Percentiles rank a stretch among this genome's conserved stretches.
Conservation (phyloP, 31 red algal species). For the Pterothamnion heteromorphum region DNA sequence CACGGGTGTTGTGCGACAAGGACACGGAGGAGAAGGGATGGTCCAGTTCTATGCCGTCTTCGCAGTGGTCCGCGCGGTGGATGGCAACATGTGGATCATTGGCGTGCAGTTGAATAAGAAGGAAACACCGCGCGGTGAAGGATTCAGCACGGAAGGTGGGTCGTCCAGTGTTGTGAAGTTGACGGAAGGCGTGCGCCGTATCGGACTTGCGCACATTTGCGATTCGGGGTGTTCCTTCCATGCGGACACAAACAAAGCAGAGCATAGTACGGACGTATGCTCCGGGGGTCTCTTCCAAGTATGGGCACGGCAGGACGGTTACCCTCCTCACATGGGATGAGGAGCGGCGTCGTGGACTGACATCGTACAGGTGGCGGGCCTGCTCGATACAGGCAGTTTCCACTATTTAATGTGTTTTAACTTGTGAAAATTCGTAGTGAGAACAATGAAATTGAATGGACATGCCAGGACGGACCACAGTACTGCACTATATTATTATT, state of each 20-base stretch:
- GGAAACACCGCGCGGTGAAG: not conserved
- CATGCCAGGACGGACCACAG: too few relatives aligned
- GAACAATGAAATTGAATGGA: too few relatives aligned
- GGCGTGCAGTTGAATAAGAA: not conserved
- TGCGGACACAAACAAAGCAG: not conserved
- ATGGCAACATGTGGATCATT: not conserved
- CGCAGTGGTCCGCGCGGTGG: not conserved
- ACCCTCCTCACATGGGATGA: conserved; percentile 1
- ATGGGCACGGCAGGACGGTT: not conserved
- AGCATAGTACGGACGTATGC: not conserved
- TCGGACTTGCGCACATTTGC: not conserved
- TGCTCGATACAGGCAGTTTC: too few relatives aligned
- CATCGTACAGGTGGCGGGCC: too few relatives aligned
- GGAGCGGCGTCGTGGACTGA: too few relatives aligned
- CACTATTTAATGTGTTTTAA: too few relatives aligned
- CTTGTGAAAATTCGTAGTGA: too few relatives aligned
- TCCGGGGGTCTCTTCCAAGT: not conserved
- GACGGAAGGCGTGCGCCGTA: not conserved
- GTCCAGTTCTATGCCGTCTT: not conserved
- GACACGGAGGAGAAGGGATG: not conserved
- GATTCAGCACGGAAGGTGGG: not conserved
- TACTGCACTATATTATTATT: too few relatives aligned
- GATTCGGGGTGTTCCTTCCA: not conserved
- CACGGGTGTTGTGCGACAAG: not conserved
- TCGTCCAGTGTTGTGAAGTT: not conserved